Conservation (phyloP, 306 rosid genomes). For the Quillaja saponaria region DNA sequence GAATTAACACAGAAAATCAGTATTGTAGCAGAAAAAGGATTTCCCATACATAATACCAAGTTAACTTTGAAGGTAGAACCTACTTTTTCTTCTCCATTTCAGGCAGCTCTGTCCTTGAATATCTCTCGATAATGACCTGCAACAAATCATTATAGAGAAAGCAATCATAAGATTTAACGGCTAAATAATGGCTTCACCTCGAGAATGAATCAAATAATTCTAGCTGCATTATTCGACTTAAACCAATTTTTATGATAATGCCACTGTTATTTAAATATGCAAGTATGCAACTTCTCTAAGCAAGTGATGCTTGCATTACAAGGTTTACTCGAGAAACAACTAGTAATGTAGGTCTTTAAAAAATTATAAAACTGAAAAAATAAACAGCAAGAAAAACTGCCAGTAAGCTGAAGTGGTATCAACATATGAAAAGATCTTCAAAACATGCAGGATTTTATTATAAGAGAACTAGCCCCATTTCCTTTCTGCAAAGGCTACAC, state of each 20-base stretch:
- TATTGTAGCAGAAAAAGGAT: not conserved
- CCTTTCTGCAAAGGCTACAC: not conserved
- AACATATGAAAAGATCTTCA: not conserved
- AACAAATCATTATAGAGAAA: constrained; percentile 22
- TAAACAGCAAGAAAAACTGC: not conserved
- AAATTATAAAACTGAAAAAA: not conserved
- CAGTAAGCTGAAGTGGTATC: not conserved
- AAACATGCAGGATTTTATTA: not conserved
- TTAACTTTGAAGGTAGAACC: constrained; percentile 16
- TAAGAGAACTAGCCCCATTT: not conserved
- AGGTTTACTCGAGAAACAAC: constrained; percentile 2
- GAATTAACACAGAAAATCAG: not conserved
- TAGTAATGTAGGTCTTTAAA: not conserved
- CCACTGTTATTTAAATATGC: not conserved
- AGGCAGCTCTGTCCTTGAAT: constrained; percentile 49
- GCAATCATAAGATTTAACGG: constrained; percentile 2
- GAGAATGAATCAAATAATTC: not conserved
- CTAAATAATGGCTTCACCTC: not conserved
- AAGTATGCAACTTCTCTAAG: not conserved
- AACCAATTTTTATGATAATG: not conserved
- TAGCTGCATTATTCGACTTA: not conserved
- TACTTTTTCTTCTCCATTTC: constrained; percentile 58
- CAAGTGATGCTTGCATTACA: no score
- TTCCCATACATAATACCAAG: no score
- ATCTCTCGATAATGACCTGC: constrained; percentile 48